Evolutionary conservation across 768 basidiomycete genomes (phyloP), one percentile per base, ranked within the genome.

Genomic region (Psilocybe cyanescens): DNA sequence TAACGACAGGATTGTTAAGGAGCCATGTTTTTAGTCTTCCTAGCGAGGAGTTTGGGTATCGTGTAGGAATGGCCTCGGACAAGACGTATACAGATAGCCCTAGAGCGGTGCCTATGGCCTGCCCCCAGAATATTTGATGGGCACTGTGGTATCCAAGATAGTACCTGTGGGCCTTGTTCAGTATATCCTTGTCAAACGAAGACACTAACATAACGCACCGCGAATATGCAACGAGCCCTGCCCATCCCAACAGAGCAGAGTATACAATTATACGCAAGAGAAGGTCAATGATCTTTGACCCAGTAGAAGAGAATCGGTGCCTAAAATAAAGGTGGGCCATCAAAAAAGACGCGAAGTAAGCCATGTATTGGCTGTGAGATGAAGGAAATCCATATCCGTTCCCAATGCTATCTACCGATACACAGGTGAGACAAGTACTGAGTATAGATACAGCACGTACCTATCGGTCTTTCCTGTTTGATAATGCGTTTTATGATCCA

Each of bases 301-400:
- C 57, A 31, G 61, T 57, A 48, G 61, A 41, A n/a, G 68, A 29
- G 58, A 68, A 92, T 3, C 81, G 80, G 67, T 94, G 91, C 37
- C 86, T 84, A 64, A 86, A 87, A 64, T 82, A 83, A 52, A 94
- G 69, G 74, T 95, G 93, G 68, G 89, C 86, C 46, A 87, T 69
- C 47, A 94, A 72, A 72, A 94, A 95, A 0, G 91, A 79, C 4
- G 88, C 80, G 65, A 95, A 94, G 74, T 91, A 95, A 14, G 86
- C 93, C 93, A 95, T 94, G 71, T 89, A 93, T 73, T 95, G 93
- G 73, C 91, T 92, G 69, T 95, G 93, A 12, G 91, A 93, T 0
- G 92, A 94, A 0, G 93, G 93, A 67, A 94, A 94, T 6, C 92
- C 93, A 69, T 93, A 94, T 12, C 92, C 92, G 57, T 82, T 82